Evolutionary conservation across 306 rosid genomes (phyloP).

Genomic region (Fagus sylvatica): DNA sequence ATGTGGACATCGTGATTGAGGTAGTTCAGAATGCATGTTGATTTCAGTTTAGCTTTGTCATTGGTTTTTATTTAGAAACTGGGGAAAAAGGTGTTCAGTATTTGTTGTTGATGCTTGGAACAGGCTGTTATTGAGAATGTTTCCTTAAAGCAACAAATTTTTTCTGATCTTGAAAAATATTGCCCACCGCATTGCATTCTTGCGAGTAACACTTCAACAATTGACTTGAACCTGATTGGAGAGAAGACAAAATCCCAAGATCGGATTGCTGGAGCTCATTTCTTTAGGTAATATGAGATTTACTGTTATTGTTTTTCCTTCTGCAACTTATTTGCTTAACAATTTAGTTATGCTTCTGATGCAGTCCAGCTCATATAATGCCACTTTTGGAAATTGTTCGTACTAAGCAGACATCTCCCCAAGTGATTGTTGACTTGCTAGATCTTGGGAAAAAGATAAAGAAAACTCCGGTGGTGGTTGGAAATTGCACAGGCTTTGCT

Average conservation of each 20-base stretch:
- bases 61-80: constrained; percentile 17
- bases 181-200: constrained; percentile 91
- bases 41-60: constrained; percentile 2
- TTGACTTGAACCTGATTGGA: constrained; percentile 93
- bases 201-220: constrained; percentile 94
- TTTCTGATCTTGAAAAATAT: constrained; percentile 86
- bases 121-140: constrained; percentile 95
- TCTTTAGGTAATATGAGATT: constrained; percentile 66
- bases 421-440: constrained; percentile 80
- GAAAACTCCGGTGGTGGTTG: constrained; percentile 96
- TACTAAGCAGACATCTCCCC: constrained; percentile 79
- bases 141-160: constrained; percentile 88
- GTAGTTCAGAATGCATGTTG: constrained; percentile 33
- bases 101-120: constrained; percentile 37
- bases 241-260: constrained; percentile 73
- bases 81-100: constrained; percentile 15
- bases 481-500: constrained; percentile 97
- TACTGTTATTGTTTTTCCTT: neutral
- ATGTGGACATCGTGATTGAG: constrained; percentile 98
- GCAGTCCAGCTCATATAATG: constrained; percentile 96
- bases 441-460: constrained; percentile 79
- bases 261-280: constrained; percentile 92
- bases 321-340: constrained; percentile 2
- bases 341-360: constrained; percentile 37
- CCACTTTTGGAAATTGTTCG: constrained; percentile 96